A percentile compares a stretch with the other conserved stretches of the same genome.
Evolutionary conservation across 2,329 filamentous ascomycete genomes (phyloP).

Genomic region (Furcasterigmium furcatum): DNA sequence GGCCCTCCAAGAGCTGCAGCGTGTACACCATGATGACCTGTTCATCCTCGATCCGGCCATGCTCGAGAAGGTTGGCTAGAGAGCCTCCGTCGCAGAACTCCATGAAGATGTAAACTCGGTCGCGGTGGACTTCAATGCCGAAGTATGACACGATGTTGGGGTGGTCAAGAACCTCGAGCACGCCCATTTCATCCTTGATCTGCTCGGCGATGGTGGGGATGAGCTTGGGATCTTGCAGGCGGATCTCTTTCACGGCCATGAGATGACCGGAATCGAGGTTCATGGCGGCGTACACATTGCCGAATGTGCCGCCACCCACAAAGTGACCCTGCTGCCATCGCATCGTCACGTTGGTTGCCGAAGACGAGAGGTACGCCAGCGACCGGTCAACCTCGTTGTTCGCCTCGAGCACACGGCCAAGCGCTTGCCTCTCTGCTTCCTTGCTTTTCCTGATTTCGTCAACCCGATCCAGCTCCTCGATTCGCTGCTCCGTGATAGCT

Average conservation of each 20-base stretch:
- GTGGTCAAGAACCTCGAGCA: slow-evolving; percentile 91
- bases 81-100: slow-evolving; percentile 97
- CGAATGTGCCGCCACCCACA: slow-evolving; percentile 94
- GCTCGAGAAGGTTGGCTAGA: slow-evolving; percentile 82
- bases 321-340: slow-evolving; percentile 99
- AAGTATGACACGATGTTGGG: slow-evolving; percentile 98
- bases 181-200: slow-evolving; percentile 95
- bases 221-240: slow-evolving; percentile 91
- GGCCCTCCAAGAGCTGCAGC: slow-evolving; percentile 86
- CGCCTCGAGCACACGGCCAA: slow-evolving; percentile 88
- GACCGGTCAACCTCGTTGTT: slow-evolving; percentile 95
- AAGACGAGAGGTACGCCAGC: slow-evolving; percentile 88
- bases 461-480: slow-evolving; percentile 69
- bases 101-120: slow-evolving; percentile 99
- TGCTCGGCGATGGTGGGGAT: slow-evolving; percentile 92
- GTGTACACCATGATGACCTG: slow-evolving; percentile 97
- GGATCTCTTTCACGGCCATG: slow-evolving; percentile 99
- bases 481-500: slow-evolving; percentile 71
- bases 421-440: slow-evolving; percentile 79
- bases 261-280: slow-evolving; percentile 93
- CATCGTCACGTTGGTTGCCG: slow-evolving; percentile 90
- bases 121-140: slow-evolving; percentile 95
- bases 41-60: slow-evolving; percentile 96
- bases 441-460: slow-evolving; percentile 77
- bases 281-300: slow-evolving; percentile 95